Base-by-base conservation (phyloP, 352 stramenopile species). In the Plasmopara halstedii region DNA sequence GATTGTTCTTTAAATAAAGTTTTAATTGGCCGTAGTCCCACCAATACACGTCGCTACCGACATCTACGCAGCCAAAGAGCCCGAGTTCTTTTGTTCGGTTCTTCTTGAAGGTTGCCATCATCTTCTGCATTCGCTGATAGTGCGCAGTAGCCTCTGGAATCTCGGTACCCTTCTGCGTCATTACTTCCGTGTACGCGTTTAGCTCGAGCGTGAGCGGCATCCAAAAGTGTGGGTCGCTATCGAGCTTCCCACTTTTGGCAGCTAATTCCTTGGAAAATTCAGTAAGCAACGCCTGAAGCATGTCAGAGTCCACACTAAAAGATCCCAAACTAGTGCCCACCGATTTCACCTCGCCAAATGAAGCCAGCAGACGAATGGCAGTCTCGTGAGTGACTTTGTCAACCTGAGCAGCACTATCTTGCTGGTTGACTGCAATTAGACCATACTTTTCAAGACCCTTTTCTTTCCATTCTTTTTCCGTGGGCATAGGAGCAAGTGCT, bases 11-110 rank as follows among this genome's bases (percentile, higher is more conserved):
- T 35, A 96, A 83, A 71, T 98, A 99, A n/a, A 98, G 76, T 72
- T 97, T 97, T 32, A 98, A 73, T 66, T 97, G 94, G 33, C 96
- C 96, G 68, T 99, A 99, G 78, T 99, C 96, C 95, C 94, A 98
- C 96, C 95, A 99, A 78, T 96, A 98, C 18, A 97, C 93, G 49
- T 96, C 81, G 49, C 82, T 95, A 46, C 95, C 96, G 19, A 99
- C 95, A 61, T 99, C 90, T 1, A 99, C 93, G 23, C 94, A 96
- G 47, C 96, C 96, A 78, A 99, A 98, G 13, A 98, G 61, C 34
- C 85, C 88, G 27, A 96, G 73, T 46, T 80, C 53, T 42, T 71
- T 67, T 44, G 65, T 60, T 21, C 66, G 64, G 21, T 70, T 73
- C 33, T 58, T 53, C 33, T 96, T 63, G 48, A 98, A 97, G 13